Conservation (phyloP, 176 grass and related monocot species). For the Cenchrus fungigraminus region DNA sequence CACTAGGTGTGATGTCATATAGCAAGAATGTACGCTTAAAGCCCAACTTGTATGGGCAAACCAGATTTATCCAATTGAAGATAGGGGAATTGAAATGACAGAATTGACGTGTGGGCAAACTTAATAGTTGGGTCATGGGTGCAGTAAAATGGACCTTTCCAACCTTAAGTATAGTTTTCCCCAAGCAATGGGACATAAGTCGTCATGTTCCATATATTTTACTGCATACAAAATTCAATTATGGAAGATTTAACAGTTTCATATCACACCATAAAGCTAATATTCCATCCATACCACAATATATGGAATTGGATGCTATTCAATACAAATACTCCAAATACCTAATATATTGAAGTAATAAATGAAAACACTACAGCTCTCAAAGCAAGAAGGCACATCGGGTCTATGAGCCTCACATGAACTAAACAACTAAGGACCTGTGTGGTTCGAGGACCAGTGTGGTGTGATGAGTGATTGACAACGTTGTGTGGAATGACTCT, state of each 20-base stretch:
- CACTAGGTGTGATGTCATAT: not conserved
- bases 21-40: not conserved
- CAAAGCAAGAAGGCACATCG: not conserved
- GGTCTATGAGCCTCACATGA: not conserved
- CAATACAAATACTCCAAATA: not conserved
- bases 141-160: not conserved
- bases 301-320: not conserved
- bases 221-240: not conserved
- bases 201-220: conserved; percentile 4
- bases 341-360: no score
- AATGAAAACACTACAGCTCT: not conserved
- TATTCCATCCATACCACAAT: not conserved
- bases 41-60: not conserved
- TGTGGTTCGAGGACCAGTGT: no score
- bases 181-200: not conserved
- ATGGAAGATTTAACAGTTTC: not conserved
- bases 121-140: not conserved
- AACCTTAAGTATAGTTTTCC: not conserved
- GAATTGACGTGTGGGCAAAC: not conserved
- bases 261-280: not conserved
- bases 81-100: no score
- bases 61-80: no score
- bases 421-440: not conserved
- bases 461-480: no score
- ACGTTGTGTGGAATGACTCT: no score